These are phyloP conservation scores for Chamaecrista fasciculata DNA, from an alignment of 306 rosid genomes.

Conservation along the genomic window DNA sequence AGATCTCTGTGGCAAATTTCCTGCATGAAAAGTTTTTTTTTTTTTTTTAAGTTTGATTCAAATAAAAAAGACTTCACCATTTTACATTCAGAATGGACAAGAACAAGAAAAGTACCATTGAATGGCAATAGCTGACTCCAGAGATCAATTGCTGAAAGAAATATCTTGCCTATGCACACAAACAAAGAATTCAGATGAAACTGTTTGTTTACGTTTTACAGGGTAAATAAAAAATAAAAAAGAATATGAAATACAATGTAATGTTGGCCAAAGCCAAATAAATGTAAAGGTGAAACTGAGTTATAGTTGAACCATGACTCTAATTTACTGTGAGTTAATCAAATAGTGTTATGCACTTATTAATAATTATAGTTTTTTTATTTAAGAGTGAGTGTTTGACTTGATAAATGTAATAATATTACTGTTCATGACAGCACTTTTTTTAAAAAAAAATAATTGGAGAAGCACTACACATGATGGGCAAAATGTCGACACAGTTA, in stretches of 20 bases:
- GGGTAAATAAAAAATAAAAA: no score
- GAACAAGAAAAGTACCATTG: constrained; percentile 54
- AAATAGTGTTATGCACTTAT: no score
- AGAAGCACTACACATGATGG: not conserved
- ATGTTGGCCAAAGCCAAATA: no score
- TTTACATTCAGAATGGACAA: constrained; percentile 4
- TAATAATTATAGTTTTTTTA: no score
- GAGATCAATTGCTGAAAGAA: constrained; percentile 94
- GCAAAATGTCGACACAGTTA: not conserved
- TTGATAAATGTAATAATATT: no score
- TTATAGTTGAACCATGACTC: no score
- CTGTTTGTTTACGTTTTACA: no score
- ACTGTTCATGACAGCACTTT: no score
- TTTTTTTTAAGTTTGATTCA: not conserved
- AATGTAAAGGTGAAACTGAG: no score
- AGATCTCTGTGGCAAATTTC: constrained; percentile 99
- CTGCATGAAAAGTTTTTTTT: constrained; percentile 39
- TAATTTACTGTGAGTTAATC: no score
- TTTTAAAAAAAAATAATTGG: not conserved
- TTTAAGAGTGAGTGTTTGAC: no score
- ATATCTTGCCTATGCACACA: constrained; percentile 66
- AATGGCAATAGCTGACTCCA: constrained; percentile 95
- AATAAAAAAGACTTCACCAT: not conserved
- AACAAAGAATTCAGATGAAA: constrained; percentile 8
- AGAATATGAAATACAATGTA: constrained; percentile 9